Base-by-base conservation (phyloP, 2,329 filamentous ascomycete species). In the Allantophomopsis lycopodina region DNA sequence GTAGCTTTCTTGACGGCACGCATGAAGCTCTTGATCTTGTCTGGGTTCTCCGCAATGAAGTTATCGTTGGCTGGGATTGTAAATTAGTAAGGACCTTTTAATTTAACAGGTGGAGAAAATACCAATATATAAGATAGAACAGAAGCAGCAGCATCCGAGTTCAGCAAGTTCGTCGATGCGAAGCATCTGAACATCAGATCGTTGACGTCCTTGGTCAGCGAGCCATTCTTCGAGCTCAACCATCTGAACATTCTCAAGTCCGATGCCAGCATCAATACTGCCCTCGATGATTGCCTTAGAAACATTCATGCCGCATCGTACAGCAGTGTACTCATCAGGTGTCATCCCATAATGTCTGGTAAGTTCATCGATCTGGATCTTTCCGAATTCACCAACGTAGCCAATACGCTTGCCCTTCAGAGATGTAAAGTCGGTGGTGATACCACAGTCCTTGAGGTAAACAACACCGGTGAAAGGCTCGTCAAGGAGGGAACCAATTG, bases 131-230 rank as follows among this genome's bases (percentile, higher is more conserved):
- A 87, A 66, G 56, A 87, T 83, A 20, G 76, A 76, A 61, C 82
- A 87, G 72, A 87, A 87, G 68, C 82, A 87, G 71, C 82, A 87
- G 64, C 82, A 87, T 37, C 82, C 82, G 3, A 86, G 66, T 57
- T 85, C 79, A 28, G 82, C 82, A 20, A 87, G 76, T 62, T 86
- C 73, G 55, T 87, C 82, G 53, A 87, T 87, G 51, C 82, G 76
- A 14, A 87, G 72, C 81, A 87, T 86, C 60, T 83, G 76, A 7
- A 85, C 82, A 46, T 86, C 80, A 12, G 64, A 61, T 55, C 70
- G 71, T 43, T 74, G 69, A 1, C 79, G 76, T 48, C 68, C 68
- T 55, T 83, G 77, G 0, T 55, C 45, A 1, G 66, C 67, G 15
- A 86, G 75, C 81, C 80, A 86, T 54, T 84, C 79, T 57, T 82